Base-by-base conservation (phyloP, 345 rosid genomes). In the Melastoma malabathricum region DNA sequence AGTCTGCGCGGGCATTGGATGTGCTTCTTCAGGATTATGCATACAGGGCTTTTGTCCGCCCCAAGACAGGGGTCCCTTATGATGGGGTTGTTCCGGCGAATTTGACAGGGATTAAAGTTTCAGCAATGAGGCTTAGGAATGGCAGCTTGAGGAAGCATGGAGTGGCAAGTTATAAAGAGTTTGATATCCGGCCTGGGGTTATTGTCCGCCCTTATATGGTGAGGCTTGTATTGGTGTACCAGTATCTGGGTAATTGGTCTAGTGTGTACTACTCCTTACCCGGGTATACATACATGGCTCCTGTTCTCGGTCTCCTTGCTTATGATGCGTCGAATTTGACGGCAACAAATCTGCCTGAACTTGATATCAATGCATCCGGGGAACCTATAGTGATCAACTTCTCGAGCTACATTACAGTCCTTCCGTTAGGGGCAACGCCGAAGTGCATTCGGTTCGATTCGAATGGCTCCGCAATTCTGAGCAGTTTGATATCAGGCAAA, bases 211-310 rank as follows among this genome's bases (percentile, higher is more conserved):
- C 89, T 0, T 82, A 83, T 59, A 97, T 84, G 44, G 73, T 73
- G 77, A 74, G 97, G 72, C 82, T 92, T 17, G 94, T 77, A 29
- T 54, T 88, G 50, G 99, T 88, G 22, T 88, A 92, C 63, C 99
- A 88, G 47, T 84, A 88, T 67, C 62, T 88, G 68, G 94, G 82
- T 14, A 83, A 81, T 71, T 72, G 70, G 81, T 84, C 99, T 25
- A 44, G 1, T 13, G 44, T 23, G 13, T 88, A 83, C 56, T 93
- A 88, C 69, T 81, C 80, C 18, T 63, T 85, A n/a, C 46, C 72
- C 10, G 67, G 61, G 48, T 76, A 85, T 50, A 74, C 73, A 7
- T 75, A 72, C 53, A 66, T 93, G 3, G 72, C 99, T 13, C 95
- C 99, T 1, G 80, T 93, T 7, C 45, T 88, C 47, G 97, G 90